Evolutionary conservation across 768 basidiomycete species (phyloP).

Genomic region (Gymnopilus junonius): DNA sequence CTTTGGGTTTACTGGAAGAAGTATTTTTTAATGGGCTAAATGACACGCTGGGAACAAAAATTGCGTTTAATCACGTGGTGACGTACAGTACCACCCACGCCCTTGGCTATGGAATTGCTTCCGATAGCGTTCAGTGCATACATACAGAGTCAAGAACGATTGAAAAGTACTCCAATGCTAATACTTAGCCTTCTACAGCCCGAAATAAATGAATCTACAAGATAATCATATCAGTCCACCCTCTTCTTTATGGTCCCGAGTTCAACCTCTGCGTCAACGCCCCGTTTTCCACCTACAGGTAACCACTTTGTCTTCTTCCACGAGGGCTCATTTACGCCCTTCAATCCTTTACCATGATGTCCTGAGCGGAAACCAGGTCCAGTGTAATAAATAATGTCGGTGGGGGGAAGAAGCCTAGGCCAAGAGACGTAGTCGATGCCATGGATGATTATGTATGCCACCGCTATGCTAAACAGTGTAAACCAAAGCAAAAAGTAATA

Average conservation of each 20-base stretch:
- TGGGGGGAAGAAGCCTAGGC: constrained; percentile 85
- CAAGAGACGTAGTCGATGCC: constrained; percentile 96
- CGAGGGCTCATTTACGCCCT: constrained; percentile 35
- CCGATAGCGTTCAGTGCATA: background rate
- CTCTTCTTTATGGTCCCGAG: constrained; percentile 79
- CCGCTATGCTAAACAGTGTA: constrained; percentile 59
- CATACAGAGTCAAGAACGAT: background rate
- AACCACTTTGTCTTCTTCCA: constrained; percentile 44
- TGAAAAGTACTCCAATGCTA: background rate
- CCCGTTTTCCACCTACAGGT: constrained; percentile 36
- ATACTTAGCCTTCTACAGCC: background rate
- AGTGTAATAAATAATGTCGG: constrained; percentile 84
- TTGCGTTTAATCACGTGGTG: background rate
- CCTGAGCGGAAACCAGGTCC: constrained; percentile 88
- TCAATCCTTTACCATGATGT: constrained; percentile 76
- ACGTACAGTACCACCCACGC: background rate
- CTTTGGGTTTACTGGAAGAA: constrained; percentile 6
- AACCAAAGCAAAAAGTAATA: constrained; percentile 90
- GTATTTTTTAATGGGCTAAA: background rate
- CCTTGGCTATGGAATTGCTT: background rate
- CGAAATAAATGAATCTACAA: background rate
- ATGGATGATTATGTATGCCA: constrained; percentile 77
- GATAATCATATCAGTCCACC: constrained; percentile 51
- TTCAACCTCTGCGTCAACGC: constrained; percentile 69
- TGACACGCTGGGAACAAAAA: background rate